Base-by-base conservation (phyloP, 202 grass and related monocot species). In the Setaria viridis region DNA sequence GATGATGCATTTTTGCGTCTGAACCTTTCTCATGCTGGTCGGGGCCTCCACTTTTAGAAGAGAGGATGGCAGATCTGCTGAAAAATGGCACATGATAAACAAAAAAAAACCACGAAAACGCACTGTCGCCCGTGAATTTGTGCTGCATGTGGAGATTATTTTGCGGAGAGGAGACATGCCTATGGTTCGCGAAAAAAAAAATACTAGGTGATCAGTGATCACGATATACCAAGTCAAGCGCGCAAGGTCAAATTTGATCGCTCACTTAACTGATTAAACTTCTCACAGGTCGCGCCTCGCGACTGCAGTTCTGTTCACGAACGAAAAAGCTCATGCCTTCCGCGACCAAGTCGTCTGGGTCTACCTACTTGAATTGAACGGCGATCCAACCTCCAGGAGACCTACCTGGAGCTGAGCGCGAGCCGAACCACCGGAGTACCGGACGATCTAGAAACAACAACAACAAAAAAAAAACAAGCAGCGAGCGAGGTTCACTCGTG, bases 221-320 rank as follows among this genome's bases (percentile, higher is more conserved):
- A 46, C 1, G 29, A 2, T 76, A 32, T 59, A 82, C 62, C 63
- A 82, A 62, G 79, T 87, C 79, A 62, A 43, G 63, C 34, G 53
- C 13, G 29, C 41, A 11, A 15, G 53, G 72, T 82, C 79, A 79
- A 43, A 79, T 41, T 41, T 25, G 59, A 66, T 54, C 10, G 74
- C 25, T 19, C 62, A 7, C 5, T 67, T 25, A 9, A 20, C 20
- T 21, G 37, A 32, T 72, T 8, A 56, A 15, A 35, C 11, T 14
- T 78, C 25, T n/a, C 21, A 7, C 50, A 21, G 35, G 35, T 82
- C 37, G 39, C 9, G 53, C 12, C 33, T 54, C 25, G 5, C 50
- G 9, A 39, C 8, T 7, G 63, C 49, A 43, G 5, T 32, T 80
- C 4, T 15, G 7, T 74, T 32, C 53, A 68, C 50, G 10, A 84